Evolutionary conservation across 2,329 filamentous ascomycete genomes (phyloP).

Genomic region (Cladophialophora yegresii): DNA sequence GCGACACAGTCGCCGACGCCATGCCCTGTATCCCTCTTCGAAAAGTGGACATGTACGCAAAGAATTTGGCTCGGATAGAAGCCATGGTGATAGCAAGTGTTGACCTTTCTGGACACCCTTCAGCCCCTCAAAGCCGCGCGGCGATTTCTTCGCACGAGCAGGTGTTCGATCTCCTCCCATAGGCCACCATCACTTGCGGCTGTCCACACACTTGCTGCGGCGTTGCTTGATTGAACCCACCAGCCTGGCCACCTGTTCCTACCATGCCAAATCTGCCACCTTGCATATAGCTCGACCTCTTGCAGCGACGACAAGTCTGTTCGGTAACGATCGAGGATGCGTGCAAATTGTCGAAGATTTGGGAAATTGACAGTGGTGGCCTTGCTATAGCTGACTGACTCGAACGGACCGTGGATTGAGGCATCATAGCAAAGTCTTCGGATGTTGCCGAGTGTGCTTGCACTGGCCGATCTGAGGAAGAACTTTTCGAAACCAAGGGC

Average conservation of each 20-base stretch:
- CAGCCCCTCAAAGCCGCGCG: not conserved
- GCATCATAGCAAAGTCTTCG: conserved; percentile 2
- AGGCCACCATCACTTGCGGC: not conserved
- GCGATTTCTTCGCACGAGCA: not conserved
- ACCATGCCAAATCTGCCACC: not conserved
- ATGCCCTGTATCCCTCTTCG: not conserved
- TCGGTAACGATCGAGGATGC: not conserved
- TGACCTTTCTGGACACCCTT: not conserved
- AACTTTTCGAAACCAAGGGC: not conserved
- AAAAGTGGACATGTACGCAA: not conserved
- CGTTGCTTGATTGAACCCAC: not conserved
- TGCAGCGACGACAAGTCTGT: not conserved
- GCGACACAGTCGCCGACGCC: not conserved
- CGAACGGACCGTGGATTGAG: not conserved
- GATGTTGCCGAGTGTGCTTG: not conserved
- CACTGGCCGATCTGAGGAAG: not conserved
- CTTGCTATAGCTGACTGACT: not conserved
- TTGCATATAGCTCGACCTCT: not conserved
- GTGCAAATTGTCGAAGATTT: not conserved
- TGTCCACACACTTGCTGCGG: not conserved
- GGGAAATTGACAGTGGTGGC: not conserved
- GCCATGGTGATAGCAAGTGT: not conserved
- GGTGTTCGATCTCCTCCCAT: not conserved
- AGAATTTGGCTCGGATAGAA: not conserved
- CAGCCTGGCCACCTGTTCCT: not conserved